Evolutionary conservation across 495 filamentous ascomycete species (phyloP).

Genomic region (Parachaetomium inaequale): DNA sequence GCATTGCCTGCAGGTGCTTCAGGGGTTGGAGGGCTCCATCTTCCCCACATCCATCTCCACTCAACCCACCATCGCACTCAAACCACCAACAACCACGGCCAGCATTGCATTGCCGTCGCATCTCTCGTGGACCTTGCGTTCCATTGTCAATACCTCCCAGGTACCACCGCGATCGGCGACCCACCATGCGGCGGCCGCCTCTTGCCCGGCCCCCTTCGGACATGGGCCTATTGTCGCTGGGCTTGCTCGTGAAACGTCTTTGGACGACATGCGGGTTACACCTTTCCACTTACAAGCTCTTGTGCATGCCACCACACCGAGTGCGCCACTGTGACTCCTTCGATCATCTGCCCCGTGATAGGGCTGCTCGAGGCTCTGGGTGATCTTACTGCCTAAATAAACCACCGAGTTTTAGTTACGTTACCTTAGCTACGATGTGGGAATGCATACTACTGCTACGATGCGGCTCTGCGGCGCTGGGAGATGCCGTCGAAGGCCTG

Average conservation of each 20-base stretch:
- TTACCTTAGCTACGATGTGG: too few relatives aligned
- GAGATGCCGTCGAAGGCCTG: background rate
- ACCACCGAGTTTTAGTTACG: too few relatives aligned
- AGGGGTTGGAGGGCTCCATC: too few relatives aligned
- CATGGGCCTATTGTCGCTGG: background rate
- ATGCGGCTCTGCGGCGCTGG: background rate
- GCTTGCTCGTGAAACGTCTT: too few relatives aligned
- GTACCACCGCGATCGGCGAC: too few relatives aligned
- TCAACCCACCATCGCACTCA: too few relatives aligned
- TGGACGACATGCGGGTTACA: background rate
- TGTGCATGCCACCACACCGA: background rate
- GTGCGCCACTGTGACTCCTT: background rate
- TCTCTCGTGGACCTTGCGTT: too few relatives aligned
- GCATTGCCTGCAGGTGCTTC: background rate
- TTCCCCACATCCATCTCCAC: background rate
- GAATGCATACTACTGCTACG: background rate
- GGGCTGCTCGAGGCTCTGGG: background rate
- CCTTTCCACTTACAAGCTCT: background rate
- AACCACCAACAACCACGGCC: too few relatives aligned
- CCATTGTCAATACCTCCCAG: too few relatives aligned
- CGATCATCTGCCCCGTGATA: background rate
- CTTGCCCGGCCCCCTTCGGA: background rate
- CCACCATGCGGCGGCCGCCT: background rate
- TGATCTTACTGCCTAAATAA: background rate
- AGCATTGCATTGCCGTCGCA: too few relatives aligned